phyloP scores from a whole-genome alignment of 225 moss, liverwort and hornwort genomes.

The Polytrichum formosum region DNA sequence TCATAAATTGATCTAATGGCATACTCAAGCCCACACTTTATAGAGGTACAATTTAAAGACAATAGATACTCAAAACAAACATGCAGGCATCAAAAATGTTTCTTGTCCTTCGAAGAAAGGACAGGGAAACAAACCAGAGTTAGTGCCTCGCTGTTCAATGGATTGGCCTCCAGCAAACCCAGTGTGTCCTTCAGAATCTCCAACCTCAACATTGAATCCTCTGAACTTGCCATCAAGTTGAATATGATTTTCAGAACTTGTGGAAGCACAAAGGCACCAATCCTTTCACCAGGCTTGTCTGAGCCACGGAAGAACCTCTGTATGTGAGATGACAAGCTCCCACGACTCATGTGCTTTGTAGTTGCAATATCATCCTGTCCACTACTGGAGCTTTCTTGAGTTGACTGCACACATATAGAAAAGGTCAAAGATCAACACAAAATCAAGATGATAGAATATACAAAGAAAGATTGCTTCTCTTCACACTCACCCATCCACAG shows the following conservation, averaged over 20 bases:
- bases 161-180: slow-evolving; percentile 66
- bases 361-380: slow-evolving; percentile 33
- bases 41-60: too few species aligned
- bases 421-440: not conserved
- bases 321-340: slow-evolving; percentile 50
- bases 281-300: slow-evolving; percentile 54
- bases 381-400: slow-evolving; percentile 26
- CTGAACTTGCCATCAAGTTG: slow-evolving; percentile 51
- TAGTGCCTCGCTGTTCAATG: slow-evolving; percentile 70
- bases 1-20: too few species aligned
- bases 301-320: slow-evolving; percentile 58
- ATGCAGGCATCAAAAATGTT: too few species aligned
- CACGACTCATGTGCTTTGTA: slow-evolving; percentile 35
- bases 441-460: too few species aligned
- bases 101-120: too few species aligned
- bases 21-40: too few species aligned
- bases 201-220: slow-evolving; percentile 62
- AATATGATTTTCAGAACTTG: slow-evolving; percentile 71
- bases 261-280: slow-evolving; percentile 71
- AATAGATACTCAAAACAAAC: too few species aligned
- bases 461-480: too few species aligned
- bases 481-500: too few species aligned
- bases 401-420: slow-evolving; percentile 25
- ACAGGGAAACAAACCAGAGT: slow-evolving; percentile 42
- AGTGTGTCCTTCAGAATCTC: slow-evolving; percentile 75